Percentiles rank a stretch among this genome's conserved stretches.
These are phyloP conservation scores for Miamiensis avidus DNA, from an alignment of 169 alveolate genomes.

Conservation along the genomic window DNA sequence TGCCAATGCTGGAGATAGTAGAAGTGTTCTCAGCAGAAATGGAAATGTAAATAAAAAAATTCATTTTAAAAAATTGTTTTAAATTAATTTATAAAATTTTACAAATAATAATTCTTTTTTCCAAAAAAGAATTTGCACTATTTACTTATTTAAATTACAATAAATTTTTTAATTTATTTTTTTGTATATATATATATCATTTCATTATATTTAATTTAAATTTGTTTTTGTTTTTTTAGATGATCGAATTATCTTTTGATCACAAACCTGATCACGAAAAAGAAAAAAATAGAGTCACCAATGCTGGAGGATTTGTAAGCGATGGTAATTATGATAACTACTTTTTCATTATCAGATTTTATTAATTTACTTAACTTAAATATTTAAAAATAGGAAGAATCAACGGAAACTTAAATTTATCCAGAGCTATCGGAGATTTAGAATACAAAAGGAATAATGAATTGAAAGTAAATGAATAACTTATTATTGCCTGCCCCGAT, in stretches of 20 bases:
- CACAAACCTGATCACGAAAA: conserved; percentile 97
- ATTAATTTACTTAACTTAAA: conserved; percentile 30
- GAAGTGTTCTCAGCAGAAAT: conserved; percentile 94
- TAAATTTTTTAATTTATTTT: too few relatives aligned
- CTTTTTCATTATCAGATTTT: neutral
- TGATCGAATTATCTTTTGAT: conserved; percentile 94
- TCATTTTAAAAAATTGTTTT: too few relatives aligned
- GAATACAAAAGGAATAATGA: conserved; percentile 91
- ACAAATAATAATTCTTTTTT: too few relatives aligned
- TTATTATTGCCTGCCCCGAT: conserved; percentile 96
- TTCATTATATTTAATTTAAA: neutral
- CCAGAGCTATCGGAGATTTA: conserved; percentile 97
- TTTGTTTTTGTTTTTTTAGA: conserved; percentile 57
- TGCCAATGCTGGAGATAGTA: conserved; percentile 99
- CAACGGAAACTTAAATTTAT: conserved; percentile 94
- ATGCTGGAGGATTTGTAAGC: conserved; percentile 96
- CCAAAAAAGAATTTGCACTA: neutral
- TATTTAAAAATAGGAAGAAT: conserved; percentile 79
- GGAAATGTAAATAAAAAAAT: neutral
- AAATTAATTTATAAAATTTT: too few relatives aligned
- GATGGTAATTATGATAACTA: conserved; percentile 53
- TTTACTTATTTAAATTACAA: neutral
- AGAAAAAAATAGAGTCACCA: conserved; percentile 92
- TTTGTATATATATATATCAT: neutral
- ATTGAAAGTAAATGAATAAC: conserved; percentile 90